A percentile compares a stretch with the other conserved stretches of the same genome.
phyloP scores from a whole-genome alignment of 208 protist genomes.

The Trypanosoma platydactyli region DNA sequence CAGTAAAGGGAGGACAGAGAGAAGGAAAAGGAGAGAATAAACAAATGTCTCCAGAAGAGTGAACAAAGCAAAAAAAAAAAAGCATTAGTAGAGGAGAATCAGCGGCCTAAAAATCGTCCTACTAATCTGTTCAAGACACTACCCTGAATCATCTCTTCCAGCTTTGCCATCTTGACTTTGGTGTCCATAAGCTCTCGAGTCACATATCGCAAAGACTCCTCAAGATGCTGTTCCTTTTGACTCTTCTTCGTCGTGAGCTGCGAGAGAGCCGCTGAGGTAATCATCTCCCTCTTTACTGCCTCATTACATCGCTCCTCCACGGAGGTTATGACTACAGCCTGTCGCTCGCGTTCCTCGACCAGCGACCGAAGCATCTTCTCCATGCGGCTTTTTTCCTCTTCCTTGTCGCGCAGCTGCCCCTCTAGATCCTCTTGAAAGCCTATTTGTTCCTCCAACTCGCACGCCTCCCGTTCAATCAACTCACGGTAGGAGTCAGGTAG shows the following conservation, averaged over 20 bases:
- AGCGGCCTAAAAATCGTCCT: constrained; percentile 27
- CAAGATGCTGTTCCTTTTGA: constrained; percentile 56
- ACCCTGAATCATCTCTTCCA: constrained; percentile 35
- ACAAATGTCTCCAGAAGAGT: background rate
- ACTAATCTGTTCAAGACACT: constrained; percentile 35
- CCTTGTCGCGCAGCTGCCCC: constrained; percentile 45
- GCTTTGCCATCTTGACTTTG: constrained; percentile 48
- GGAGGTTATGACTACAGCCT: constrained; percentile 46
- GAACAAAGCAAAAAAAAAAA: constrained; percentile 17
- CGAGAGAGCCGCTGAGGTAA: constrained; percentile 37
- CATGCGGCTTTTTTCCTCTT: constrained; percentile 66
- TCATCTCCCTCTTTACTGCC: constrained; percentile 53
- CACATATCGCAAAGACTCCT: constrained; percentile 59
- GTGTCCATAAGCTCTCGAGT: constrained; percentile 67
- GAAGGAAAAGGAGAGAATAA: constrained; percentile 21
- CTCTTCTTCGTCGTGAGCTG: constrained; percentile 48
- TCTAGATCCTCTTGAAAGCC: constrained; percentile 66
- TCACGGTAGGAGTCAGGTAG: constrained; percentile 68
- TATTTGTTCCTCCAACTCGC: constrained; percentile 48
- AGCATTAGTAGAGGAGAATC: background rate
- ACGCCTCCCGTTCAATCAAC: constrained; percentile 55
- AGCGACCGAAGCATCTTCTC: constrained; percentile 58
- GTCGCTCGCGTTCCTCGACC: constrained; percentile 59
- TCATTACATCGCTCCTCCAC: constrained; percentile 50
- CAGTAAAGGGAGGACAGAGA: constrained; percentile 14